Evolutionary conservation across 495 filamentous ascomycete species (phyloP), one percentile per base, ranked within the genome.

Genomic region (Penicillium alfredii): DNA sequence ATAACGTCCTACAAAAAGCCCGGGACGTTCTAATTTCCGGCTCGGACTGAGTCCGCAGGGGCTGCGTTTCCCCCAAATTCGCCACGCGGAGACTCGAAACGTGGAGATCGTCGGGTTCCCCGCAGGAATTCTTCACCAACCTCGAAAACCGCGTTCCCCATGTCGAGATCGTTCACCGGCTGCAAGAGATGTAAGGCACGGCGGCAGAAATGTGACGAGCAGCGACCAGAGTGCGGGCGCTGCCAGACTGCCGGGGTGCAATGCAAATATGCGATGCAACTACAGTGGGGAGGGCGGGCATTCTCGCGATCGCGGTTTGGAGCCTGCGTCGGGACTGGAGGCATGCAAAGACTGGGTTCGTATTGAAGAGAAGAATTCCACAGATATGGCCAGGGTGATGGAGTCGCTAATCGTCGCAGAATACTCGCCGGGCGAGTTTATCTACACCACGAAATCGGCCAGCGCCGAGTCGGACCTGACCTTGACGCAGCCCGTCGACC

Each of bases 241-340:
- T 67, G 63, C 36, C 48, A 53, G 47, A 46, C 46, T 23, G 54
- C 60, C n/a, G 50, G 51, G 28, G 57, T 46, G 35, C 48, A 59
- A 33, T 63, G 60, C 35, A 51, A 54, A 39, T 63, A 61, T 52
- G 51, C 60, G 22, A 61, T 63, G 57, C 52, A 61, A 44, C 49
- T 63, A 40, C 60, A 63, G 45, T 63, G 60, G 60, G 60, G 60
- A 46, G 60, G 60, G 7, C 55, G 60, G 30, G 47, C 60, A 11
- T 70, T 70, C 35, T 70, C 66, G 30, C 58, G 66, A 49, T 70
- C 66, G 40, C 55, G 66, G 35, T 68, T 70, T 23, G 66, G 66
- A 2, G 64, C 63, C 13, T 70, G 66, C 46, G 59, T 66, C 31
- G 64, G 54, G 14, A 55, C 51, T 7, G 64, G 61, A 12, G 55